phyloP scores from a whole-genome alignment of 768 basidiomycete species.

The Calocera cornea region DNA sequence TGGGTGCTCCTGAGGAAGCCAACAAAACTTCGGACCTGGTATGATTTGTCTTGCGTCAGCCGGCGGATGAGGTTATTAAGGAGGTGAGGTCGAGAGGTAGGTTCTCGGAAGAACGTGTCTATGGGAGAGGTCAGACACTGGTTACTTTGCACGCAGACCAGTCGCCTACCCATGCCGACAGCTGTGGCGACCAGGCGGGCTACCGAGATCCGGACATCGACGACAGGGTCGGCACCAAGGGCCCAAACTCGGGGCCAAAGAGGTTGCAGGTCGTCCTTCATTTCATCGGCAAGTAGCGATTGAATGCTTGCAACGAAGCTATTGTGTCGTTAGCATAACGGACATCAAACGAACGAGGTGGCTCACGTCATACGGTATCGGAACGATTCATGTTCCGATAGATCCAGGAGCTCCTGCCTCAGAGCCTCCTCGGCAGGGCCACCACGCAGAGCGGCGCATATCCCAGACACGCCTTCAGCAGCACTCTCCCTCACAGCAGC shows the following conservation, averaged over 20 bases:
- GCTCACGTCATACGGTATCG: slow-evolving; percentile 62
- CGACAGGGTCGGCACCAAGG: slow-evolving; percentile 52
- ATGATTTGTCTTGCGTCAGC: slow-evolving; percentile 10
- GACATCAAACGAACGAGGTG: slow-evolving; percentile 12
- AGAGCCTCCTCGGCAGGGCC: slow-evolving; percentile 15
- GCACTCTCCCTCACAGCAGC: slow-evolving; percentile 77
- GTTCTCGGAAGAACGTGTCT: slow-evolving; percentile 6
- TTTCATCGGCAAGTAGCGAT: slow-evolving; percentile 36
- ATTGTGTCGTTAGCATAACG: slow-evolving; percentile 14
- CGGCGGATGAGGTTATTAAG: slow-evolving; percentile 7
- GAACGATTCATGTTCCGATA: slow-evolving; percentile 36
- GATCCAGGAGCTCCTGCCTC: slow-evolving; percentile 26
- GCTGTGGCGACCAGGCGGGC: slow-evolving; percentile 54
- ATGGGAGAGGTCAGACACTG: background rate
- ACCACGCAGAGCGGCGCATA: slow-evolving; percentile 15
- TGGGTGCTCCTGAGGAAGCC: slow-evolving; percentile 1
- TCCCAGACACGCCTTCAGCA: slow-evolving; percentile 43
- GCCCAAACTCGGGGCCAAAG: slow-evolving; percentile 43
- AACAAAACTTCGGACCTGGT: slow-evolving; percentile 12
- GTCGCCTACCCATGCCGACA: slow-evolving; percentile 34
- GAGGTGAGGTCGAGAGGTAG: slow-evolving; percentile 1
- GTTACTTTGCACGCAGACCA: background rate
- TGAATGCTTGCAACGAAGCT: slow-evolving; percentile 68
- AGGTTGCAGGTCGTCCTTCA: slow-evolving; percentile 31
- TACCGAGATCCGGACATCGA: slow-evolving; percentile 75